Evolutionary conservation across 768 basidiomycete genomes (phyloP), one percentile per base, ranked within the genome.

Genomic region (Leccinum broughii): DNA sequence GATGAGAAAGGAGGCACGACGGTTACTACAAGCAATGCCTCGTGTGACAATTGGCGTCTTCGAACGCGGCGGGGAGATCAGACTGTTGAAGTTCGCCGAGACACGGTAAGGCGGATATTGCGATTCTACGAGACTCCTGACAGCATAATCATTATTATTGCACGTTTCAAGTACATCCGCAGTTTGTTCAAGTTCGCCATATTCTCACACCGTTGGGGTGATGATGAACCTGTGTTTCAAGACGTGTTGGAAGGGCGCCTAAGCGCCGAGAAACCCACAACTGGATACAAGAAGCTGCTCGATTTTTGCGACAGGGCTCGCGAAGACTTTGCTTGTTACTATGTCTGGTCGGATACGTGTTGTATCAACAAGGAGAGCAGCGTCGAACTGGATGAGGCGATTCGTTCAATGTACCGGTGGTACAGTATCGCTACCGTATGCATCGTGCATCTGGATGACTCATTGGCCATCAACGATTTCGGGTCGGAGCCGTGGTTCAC

Each of bases 401-500:
- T 73, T 53, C 66, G 63, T 6, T 68, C 71, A 0, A 72, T 73
- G 71, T 72, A 70, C 53, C 44, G 59, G 11, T 72, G 70, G 72
- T 72, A 72, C 48, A 61, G 59, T 2, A 60, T 58, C 9, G 62
- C 72, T 17, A 44, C 63, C 6, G 56, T 72, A 10, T 72, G 71
- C 54, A 57, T 69, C 54, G 66, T 63, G 11, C 64, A 71, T 55
- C 56, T 73, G 3, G 58, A 66, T 13, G 6, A 57, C 32, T 59
- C 68, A 17, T 53, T 17, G 24, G 32, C 61, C 20, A 24, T 59
- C 10, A 46, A 35, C 5, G 63, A 66, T 48, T 64, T 62, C n/a
- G 32, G 28, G 20, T 53, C 14, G 17, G 71, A 62, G 22, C 57
- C 57, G 17, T 72, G 70, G 71, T 69, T 69, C 54, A 64, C 28